Percentiles rank a stretch among this genome's conserved stretches.
phyloP scores from a whole-genome alignment of 2,329 filamentous ascomycete genomes.

The Cladosporium sp. region DNA sequence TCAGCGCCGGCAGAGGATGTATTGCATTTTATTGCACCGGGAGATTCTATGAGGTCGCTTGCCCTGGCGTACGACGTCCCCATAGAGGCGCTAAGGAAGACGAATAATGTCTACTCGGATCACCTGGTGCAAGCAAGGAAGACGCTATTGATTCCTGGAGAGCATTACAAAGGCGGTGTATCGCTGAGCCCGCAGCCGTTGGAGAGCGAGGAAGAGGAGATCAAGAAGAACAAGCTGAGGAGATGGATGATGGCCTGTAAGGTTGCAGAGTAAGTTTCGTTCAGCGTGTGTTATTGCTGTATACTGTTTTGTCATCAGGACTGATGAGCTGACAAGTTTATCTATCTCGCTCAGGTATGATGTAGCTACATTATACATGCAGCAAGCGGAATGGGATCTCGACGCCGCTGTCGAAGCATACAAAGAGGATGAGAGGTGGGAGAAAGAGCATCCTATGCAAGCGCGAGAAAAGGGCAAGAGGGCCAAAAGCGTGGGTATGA shows the following conservation, averaged over 20 bases:
- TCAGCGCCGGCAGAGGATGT: slow-evolving; percentile 52
- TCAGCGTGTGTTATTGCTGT: not conserved
- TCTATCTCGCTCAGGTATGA: slow-evolving; percentile 48
- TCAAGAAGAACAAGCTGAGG: slow-evolving; percentile 62
- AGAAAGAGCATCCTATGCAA: slow-evolving; percentile 58
- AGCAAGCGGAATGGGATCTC: slow-evolving; percentile 62
- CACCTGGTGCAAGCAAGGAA: slow-evolving; percentile 63
- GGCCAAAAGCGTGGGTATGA: slow-evolving; percentile 31
- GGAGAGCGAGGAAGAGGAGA: slow-evolving; percentile 69
- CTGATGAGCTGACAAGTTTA: slow-evolving; percentile 35
- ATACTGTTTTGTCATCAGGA: not conserved
- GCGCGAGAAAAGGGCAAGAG: slow-evolving; percentile 42
- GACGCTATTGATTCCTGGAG: slow-evolving; percentile 65
- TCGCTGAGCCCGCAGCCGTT: slow-evolving; percentile 64
- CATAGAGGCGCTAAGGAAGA: slow-evolving; percentile 52
- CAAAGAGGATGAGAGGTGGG: slow-evolving; percentile 69
- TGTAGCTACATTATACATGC: slow-evolving; percentile 67
- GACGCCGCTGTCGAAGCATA: slow-evolving; percentile 58
- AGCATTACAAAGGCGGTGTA: slow-evolving; percentile 60
- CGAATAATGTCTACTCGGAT: slow-evolving; percentile 66
- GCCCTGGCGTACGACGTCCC: slow-evolving; percentile 68
- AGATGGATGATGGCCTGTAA: slow-evolving; percentile 77
- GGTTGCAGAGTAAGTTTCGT: slow-evolving; percentile 58
- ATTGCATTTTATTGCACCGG: slow-evolving; percentile 67
- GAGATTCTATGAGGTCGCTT: slow-evolving; percentile 62